Evolutionary conservation across 148 eudicot species (phyloP), one percentile per base, ranked within the genome.

Genomic region (Pouteria glomerata): DNA sequence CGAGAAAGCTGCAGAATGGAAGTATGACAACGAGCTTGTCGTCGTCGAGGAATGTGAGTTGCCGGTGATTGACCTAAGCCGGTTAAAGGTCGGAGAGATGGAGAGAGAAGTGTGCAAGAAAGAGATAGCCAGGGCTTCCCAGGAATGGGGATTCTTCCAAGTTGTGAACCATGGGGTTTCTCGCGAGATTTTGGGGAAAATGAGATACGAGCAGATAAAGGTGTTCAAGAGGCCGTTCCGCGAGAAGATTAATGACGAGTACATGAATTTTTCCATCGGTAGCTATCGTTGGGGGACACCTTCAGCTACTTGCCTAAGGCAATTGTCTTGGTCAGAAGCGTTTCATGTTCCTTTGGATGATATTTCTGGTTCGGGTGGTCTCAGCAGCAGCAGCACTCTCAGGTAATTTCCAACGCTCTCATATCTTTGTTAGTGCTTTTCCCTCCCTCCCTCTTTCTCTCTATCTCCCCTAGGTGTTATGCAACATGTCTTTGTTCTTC

Each of bases 201-300:
- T 89, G 97, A 85, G 82, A 7, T 21, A 21, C 1, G 85, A 91
- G 52, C 94, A 91, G 61, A 73, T 78, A 47, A 78, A 82, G 73
- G 81, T 78, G 52, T 85, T 91, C 42, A 87, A 70, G 53, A 87
- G 81, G 73, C 90, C 97, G 24, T 91, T 87, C 27, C 19, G 68
- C 0, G 85, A 79, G 82, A 91, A 91, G 71, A 57, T 7, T 23
- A 76, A 55, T 12, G 84, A 80, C 63, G 68, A 70, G 30, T 65
- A 62, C 70, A 42, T 80, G 82, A 79, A 82, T 23, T 87, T 87
- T 30, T 85, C 90, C 18, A 74, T 73, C 0, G 95, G 95, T 12
- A 86, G 91, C 58, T 93, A 93, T 66, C 88, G 97, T 4, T 93
- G 97, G 97, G 98, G 98, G 0, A 78, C 97, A 8, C 95, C 95